Evolutionary conservation across 2,329 filamentous ascomycete species (phyloP), one percentile per base, ranked within the genome.

Genomic region (Cytospora chrysosperma): DNA sequence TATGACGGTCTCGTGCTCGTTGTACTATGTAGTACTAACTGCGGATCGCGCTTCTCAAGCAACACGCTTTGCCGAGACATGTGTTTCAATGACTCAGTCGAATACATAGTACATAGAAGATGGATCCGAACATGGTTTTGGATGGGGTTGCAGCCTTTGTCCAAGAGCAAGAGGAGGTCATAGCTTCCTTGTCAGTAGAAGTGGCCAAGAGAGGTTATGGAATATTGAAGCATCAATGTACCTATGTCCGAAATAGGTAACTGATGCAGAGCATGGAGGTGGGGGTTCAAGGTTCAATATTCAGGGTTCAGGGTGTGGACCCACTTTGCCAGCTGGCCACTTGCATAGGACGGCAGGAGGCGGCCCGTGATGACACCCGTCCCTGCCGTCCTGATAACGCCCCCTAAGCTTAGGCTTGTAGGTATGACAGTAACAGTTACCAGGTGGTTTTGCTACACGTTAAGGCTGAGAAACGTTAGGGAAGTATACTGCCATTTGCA

Each of bases 281-380:
- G 37, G 37, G 37, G 37, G 37, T 37, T 9, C 34, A 15, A 21
- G 30, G n/a, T 34, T n/a, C n/a, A n/a, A n/a, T n/a, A n/a, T n/a
- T n/a, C n/a, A n/a, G n/a, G n/a, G n/a, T n/a, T 9, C 34, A 15
- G 30, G 30, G n/a, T 34, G n/a, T 28, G 24, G 24, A 28, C 12
- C 24, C 50, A 17, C 0, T 19, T n/a, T 32, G 34, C 50, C 50
- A 60, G 50, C 50, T 60, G 58, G 50, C 50, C 58, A n/a, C n/a
- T n/a, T n/a, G n/a, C n/a, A 60, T 54, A 52, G 50, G 57, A 24
- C 32, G 40, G 32, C 12, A 34, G 32, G 13, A 13, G 32, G 32
- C 32, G 49, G 24, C n/a, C 40, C 19, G 37, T 34, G 57, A 60
- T 60, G 54, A 54, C 50, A 32, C 32, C 32, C 57, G 49, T 51